Evolutionary conservation across 768 basidiomycete genomes (phyloP), one percentile per base, ranked within the genome.

Genomic region (Cystobasidium onofrii): DNA sequence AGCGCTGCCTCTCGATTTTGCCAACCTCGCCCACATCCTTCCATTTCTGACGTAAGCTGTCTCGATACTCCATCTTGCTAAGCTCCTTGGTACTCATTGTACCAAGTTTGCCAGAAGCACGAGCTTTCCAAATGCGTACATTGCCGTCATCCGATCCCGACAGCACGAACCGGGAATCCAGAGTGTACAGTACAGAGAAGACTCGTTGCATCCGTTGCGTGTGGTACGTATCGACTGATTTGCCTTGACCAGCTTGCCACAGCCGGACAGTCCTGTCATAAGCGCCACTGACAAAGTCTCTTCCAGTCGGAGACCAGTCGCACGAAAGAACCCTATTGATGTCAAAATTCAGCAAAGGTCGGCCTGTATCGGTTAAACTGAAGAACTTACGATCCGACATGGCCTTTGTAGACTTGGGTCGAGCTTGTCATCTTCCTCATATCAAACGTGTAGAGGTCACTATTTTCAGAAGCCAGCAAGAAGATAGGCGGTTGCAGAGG

Each of bases 141-240:
- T 77, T 78, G 25, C 76, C 78, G 64, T 80, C 79, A 67, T 80
- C 79, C 7, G 78, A 75, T 1, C 79, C 79, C 1, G 76, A 75
- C 50, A 80, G 76, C 66, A 78, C 75, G 46, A 75, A 77, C 41
- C 92, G 88, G 20, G 95, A 88, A 75, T 98, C 96, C 29, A 87
- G 87, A 0, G 92, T 92, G 83, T 89, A 97, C 46, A 89, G 83
- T 1, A 92, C 88, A 17, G 92, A 90, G 55, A 91, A 89, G 39
- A 99, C 91, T 74, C 94, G 86, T 81, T 98, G 96, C 96, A 99
- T 99, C 55, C 96, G 90, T 83, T 98, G 98, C 18, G 93, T 95
- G 81, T 98, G 95, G 80, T 98, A 99, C 7, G 93, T 89, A 80
- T 98, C 95, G 18, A 90, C 87, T 7, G 85, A 85, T 34, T 87